Base-by-base conservation (phyloP, 805 yeast species). In the Candida namnaoensis region DNA sequence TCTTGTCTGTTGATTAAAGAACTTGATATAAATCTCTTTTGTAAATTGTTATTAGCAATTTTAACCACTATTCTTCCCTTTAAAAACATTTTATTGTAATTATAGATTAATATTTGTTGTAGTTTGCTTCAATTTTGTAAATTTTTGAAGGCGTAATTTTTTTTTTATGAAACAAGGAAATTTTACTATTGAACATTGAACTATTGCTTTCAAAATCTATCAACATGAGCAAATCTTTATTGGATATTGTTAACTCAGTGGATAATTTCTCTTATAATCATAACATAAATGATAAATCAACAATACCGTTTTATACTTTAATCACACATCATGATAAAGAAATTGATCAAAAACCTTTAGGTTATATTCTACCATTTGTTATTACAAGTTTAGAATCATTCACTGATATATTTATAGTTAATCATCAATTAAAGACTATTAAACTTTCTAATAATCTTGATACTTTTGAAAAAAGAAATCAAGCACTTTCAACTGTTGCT, bases 401-500 rank as follows among this genome's bases (percentile, higher is more conserved):
- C 47, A 38, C 32, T 23, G 15, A 47, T 3, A 47, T 35, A 7
- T 50, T 62, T 36, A 35, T 25, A 7, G 55, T 69, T 7, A 54
- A 59, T 41, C 44, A 56, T 13, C 37, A 25, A 2, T 32, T 34
- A 10, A 47, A 46, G 19, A 45, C 51, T 5, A 58, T 74, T 5
- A 38, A 45, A 3, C 53, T 74, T n/a, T 38, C 43, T 5, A 35
- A 60, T 0, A 35, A 42, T 1, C 52, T 62, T 35, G 65, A 66
- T 41, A 62, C 73, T 0, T 39, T 70, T 8, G 73, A 66, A 23
- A 61, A 59, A 44, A 53, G 83, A 41, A 68, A 62, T 40, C 44
- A 41, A 0, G 61, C 62, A 0, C 58, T 85, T 41, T 71, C 59
- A 2, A 38, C 45, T 10, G 46, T 81, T 2, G 85, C 78, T 0